phyloP scores from a whole-genome alignment of 345 rosid species.

The Arabidopsis suecica region DNA sequence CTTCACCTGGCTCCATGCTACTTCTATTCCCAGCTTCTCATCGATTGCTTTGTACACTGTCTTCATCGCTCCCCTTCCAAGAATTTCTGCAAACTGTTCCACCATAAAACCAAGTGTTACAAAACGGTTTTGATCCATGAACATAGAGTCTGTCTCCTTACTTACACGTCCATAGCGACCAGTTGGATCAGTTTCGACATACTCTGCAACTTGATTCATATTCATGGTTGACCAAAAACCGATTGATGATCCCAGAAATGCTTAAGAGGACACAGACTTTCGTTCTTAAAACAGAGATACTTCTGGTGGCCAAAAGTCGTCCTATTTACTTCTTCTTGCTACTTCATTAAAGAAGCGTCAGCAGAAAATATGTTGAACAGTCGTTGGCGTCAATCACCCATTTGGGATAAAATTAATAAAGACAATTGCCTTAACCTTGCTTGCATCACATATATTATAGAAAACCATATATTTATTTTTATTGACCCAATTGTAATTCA shows the following conservation, averaged over 20 bases:
- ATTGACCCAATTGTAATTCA: constrained; percentile 34
- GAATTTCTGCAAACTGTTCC: constrained; percentile 63
- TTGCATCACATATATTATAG: constrained; percentile 37
- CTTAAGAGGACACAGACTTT: constrained; percentile 10
- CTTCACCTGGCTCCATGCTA: constrained; percentile 82
- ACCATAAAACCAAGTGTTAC: constrained; percentile 37
- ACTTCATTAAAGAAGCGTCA: constrained; percentile 34
- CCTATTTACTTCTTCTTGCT: constrained; percentile 14
- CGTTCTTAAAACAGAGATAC: constrained; percentile 8
- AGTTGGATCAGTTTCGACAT: constrained; percentile 86
- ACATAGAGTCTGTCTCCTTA: constrained; percentile 23
- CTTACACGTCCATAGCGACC: constrained; percentile 97
- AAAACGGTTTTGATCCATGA: constrained; percentile 13
- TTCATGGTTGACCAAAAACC: constrained; percentile 45
- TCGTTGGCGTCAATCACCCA: constrained; percentile 36
- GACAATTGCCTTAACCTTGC: constrained; percentile 33
- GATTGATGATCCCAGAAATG: constrained; percentile 37
- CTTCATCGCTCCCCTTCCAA: constrained; percentile 87
- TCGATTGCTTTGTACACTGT: constrained; percentile 85
- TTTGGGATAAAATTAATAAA: constrained; percentile 30
- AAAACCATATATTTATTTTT: not conserved
- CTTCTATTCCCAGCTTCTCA: constrained; percentile 75
- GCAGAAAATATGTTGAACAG: constrained; percentile 42
- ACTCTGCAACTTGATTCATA: constrained; percentile 43
- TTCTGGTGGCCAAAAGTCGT: constrained; percentile 33